These are phyloP conservation scores for Endothia cerciana DNA, from an alignment of 2,329 filamentous ascomycete genomes.

Conservation along the genomic window DNA sequence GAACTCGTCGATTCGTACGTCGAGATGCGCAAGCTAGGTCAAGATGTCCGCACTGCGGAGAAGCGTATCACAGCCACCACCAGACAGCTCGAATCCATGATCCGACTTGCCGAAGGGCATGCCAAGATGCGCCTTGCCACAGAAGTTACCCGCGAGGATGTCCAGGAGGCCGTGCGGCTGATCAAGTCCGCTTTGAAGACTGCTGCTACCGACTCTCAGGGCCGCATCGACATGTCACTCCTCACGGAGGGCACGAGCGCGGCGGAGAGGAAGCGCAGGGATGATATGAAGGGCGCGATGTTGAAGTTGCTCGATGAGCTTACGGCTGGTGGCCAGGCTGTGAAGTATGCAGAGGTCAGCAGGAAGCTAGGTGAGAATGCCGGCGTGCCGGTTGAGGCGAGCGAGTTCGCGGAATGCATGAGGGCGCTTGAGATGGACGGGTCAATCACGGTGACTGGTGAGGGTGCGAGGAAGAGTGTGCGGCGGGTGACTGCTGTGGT, in stretches of 20 bases:
- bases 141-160: slow-evolving; percentile 79
- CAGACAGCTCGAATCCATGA: slow-evolving; percentile 96
- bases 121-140: slow-evolving; percentile 91
- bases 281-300: slow-evolving; percentile 82
- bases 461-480: slow-evolving; percentile 81
- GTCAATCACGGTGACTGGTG: slow-evolving; percentile 76
- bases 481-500: slow-evolving; percentile 68
- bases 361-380: slow-evolving; percentile 73
- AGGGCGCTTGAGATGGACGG: slow-evolving; percentile 84
- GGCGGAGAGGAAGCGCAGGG: slow-evolving; percentile 79
- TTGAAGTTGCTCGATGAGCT: slow-evolving; percentile 80
- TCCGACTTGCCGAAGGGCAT: slow-evolving; percentile 92
- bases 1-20: slow-evolving; percentile 89
- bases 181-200: slow-evolving; percentile 96
- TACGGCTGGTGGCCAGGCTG: slow-evolving; percentile 66
- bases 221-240: slow-evolving; percentile 94
- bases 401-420: slow-evolving; percentile 84
- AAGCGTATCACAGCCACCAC: slow-evolving; percentile 98
- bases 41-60: slow-evolving; percentile 83
- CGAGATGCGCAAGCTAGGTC: slow-evolving; percentile 90
- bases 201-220: slow-evolving; percentile 90
- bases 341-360: slow-evolving; percentile 78
- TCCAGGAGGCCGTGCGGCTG: slow-evolving; percentile 86
- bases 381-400: slow-evolving; percentile 71
- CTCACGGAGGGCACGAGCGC: slow-evolving; percentile 93